Conservation (phyloP, 2,329 filamentous ascomycete species). For the Ophiostoma perfectum region DNA sequence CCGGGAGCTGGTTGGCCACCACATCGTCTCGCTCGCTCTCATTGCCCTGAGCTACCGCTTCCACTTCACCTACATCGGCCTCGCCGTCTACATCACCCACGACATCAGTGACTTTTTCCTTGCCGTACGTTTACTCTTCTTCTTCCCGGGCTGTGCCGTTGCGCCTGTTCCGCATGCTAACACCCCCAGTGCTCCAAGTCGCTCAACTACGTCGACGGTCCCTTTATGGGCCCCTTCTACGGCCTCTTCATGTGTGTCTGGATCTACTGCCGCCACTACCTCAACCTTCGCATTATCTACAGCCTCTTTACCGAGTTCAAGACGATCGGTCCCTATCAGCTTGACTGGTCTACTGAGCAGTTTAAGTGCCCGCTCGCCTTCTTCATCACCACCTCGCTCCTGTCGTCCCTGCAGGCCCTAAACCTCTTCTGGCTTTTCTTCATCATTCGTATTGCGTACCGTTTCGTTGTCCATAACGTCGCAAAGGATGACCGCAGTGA, state of each 20-base stretch:
- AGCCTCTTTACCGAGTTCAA: conserved; percentile 70
- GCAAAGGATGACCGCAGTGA: conserved; percentile 69
- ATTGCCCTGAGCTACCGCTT: conserved; percentile 88
- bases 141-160: neutral
- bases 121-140: conserved; percentile 54
- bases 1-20: conserved; percentile 85
- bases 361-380: conserved; percentile 71
- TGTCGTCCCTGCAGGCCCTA: conserved; percentile 64
- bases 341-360: conserved; percentile 70
- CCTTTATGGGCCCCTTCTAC: conserved; percentile 78
- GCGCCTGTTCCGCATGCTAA: neutral
- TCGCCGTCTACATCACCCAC: conserved; percentile 90
- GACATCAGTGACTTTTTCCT: conserved; percentile 96
- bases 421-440: conserved; percentile 80
- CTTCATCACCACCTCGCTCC: conserved; percentile 59
- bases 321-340: conserved; percentile 66
- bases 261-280: conserved; percentile 84
- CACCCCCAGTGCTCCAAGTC: conserved; percentile 70
- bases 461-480: conserved; percentile 57
- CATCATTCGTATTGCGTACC: conserved; percentile 68
- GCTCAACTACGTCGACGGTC: conserved; percentile 81
- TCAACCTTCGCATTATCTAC: conserved; percentile 71
- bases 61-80: conserved; percentile 92
- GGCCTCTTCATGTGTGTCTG: conserved; percentile 73
- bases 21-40: conserved; percentile 79